Conservation (phyloP, 768 basidiomycete species). For the Podaxis pistillaris region DNA sequence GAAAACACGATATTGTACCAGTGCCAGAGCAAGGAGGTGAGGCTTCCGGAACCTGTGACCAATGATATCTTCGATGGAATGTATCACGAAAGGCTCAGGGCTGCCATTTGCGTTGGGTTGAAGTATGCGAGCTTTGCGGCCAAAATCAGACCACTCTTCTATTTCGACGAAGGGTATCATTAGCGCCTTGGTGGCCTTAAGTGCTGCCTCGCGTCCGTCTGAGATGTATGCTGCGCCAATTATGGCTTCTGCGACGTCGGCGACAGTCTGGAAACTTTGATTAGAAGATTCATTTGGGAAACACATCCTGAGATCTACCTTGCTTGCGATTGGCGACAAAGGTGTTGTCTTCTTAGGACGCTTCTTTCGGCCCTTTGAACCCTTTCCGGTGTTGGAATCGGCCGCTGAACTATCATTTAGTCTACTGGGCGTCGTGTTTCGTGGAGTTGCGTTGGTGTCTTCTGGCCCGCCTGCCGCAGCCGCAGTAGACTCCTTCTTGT, state of each 20-base stretch:
- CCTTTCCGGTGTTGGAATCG: neutral
- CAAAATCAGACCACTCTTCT: constrained; percentile 74
- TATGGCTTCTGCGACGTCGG: constrained; percentile 84
- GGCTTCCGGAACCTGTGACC: constrained; percentile 62
- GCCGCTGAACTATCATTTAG: neutral
- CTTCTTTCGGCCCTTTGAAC: constrained; percentile 2
- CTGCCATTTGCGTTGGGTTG: constrained; percentile 43
- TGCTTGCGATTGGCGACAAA: constrained; percentile 27
- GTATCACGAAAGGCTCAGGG: constrained; percentile 46
- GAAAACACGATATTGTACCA: constrained; percentile 45
- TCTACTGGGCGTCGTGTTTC: neutral
- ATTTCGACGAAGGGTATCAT: constrained; percentile 63
- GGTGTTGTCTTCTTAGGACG: constrained; percentile 3
- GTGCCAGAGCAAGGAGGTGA: constrained; percentile 66
- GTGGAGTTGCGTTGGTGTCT: neutral
- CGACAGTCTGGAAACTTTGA: constrained; percentile 53
- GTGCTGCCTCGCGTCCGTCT: constrained; percentile 65
- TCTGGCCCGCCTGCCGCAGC: constrained; percentile 13
- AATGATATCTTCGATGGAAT: constrained; percentile 61
- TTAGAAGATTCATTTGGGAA: neutral
- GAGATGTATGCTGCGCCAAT: constrained; percentile 80
- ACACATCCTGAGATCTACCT: constrained; percentile 41
- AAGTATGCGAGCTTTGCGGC: constrained; percentile 41
- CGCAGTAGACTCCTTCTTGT: neutral
- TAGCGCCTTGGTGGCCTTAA: constrained; percentile 62